Conservation (phyloP, 345 rosid species). For the Arabidopsis arenosa region DNA sequence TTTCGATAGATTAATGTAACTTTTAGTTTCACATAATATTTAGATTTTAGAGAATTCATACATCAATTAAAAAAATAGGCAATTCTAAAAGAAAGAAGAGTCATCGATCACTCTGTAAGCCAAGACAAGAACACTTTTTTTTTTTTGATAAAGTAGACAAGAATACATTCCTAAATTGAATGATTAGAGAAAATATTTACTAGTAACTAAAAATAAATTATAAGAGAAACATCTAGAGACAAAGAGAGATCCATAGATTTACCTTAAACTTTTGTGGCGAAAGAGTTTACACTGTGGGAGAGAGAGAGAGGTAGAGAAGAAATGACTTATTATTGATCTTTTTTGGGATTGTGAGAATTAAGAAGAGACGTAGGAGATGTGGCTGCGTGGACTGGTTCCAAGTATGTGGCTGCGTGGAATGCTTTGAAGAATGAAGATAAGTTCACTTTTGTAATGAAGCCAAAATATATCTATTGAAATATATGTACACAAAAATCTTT, state of each 20-base stretch:
- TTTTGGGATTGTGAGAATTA: neutral
- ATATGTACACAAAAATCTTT: neutral
- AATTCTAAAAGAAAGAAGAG: neutral
- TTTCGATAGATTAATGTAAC: too few species aligned
- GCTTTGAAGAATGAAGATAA: neutral
- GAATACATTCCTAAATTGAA: neutral
- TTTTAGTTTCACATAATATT: too few species aligned
- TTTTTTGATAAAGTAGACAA: neutral
- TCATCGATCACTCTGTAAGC: neutral
- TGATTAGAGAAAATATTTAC: too few species aligned
- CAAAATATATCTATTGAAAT: neutral
- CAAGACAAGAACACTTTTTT: neutral
- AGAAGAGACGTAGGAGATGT: too few species aligned
- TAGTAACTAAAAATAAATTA: neutral
- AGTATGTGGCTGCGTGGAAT: neutral
- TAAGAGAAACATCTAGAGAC: neutral
- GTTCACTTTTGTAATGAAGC: neutral
- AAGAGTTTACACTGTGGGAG: neutral
- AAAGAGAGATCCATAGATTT: neutral
- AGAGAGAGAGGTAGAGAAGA: too few species aligned
- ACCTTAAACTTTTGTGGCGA: conserved; percentile 4
- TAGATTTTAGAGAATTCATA: too few species aligned
- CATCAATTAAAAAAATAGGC: neutral
- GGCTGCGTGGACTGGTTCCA: neutral
- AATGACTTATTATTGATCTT: neutral